Evolutionary conservation across 2,329 filamentous ascomycete species (phyloP).

Genomic region (Ceratocystis ficicola): DNA sequence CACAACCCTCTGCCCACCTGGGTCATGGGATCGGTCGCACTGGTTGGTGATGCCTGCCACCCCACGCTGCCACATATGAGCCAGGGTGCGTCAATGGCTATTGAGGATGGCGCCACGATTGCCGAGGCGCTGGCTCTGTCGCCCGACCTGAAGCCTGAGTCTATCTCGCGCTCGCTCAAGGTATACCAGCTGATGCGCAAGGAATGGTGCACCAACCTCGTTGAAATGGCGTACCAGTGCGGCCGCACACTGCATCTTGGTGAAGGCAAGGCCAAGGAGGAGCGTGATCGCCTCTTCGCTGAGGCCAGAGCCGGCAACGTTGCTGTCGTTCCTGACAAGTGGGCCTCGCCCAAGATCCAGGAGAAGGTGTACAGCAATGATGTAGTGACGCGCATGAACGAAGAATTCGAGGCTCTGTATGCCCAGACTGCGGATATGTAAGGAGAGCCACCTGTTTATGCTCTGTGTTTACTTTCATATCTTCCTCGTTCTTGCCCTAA

Average conservation of each 20-base stretch:
- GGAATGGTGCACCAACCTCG: conserved; percentile 41
- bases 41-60: conserved; percentile 55
- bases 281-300: conserved; percentile 46
- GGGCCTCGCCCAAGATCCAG: conserved; percentile 58
- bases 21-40: conserved; percentile 43
- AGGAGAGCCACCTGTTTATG: not conserved
- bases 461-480: not conserved
- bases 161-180: conserved; percentile 39
- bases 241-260: conserved; percentile 46
- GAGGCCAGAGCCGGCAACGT: conserved; percentile 38
- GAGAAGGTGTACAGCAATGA: conserved; percentile 54
- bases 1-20: conserved; percentile 46
- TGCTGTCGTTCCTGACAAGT: conserved; percentile 51
- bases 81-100: conserved; percentile 56
- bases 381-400: conserved; percentile 42
- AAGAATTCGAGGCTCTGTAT: conserved; percentile 40
- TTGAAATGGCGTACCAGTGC: conserved; percentile 41
- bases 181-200: conserved; percentile 47
- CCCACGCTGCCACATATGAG: conserved; percentile 55
- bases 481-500: not conserved
- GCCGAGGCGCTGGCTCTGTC: conserved; percentile 39
- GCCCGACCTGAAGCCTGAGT: conserved; percentile 29
- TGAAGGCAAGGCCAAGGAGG: conserved; percentile 46
- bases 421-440: conserved; percentile 22
- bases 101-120: conserved; percentile 53